Conservation (phyloP, 176 grass and related monocot species). For the Oryza glaberrima region DNA sequence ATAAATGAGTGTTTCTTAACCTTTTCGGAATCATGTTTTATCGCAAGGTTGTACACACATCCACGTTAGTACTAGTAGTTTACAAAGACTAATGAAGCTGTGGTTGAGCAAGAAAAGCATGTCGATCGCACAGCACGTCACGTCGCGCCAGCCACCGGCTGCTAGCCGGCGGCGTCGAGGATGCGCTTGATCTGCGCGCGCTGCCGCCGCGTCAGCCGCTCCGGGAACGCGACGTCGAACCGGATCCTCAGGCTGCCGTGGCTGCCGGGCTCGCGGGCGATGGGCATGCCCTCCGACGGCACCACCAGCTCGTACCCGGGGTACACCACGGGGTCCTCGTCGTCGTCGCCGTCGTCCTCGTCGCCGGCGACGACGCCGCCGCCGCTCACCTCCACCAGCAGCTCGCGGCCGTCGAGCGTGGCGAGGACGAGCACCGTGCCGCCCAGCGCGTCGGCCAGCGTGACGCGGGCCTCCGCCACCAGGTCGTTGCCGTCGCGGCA, state of each 20-base stretch:
- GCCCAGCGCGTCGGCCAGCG: conserved; percentile 60
- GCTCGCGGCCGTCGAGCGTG: conserved; percentile 56
- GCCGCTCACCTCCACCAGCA: conserved; percentile 44
- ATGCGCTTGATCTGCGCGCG: conserved; percentile 42
- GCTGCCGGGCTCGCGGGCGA: conserved; percentile 59
- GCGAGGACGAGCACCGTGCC: conserved; percentile 49
- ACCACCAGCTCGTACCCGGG: conserved; percentile 68
- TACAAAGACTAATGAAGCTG: not conserved
- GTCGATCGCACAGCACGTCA: not conserved
- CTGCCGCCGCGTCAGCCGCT: conserved; percentile 40
- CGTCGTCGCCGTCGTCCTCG: not conserved
- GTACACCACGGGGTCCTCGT: conserved; percentile 36
- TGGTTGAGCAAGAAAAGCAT: not conserved
- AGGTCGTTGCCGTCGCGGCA: conserved; percentile 69
- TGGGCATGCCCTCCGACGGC: conserved; percentile 77
- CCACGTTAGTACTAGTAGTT: not conserved
- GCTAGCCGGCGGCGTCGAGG: conserved; percentile 27
- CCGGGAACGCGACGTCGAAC: conserved; percentile 68
- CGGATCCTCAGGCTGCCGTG: conserved; percentile 64
- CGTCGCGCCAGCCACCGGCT: not conserved
- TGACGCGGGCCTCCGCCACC: conserved; percentile 40
- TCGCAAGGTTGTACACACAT: not conserved
- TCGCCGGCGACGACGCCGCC: not conserved
- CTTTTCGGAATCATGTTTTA: not conserved
- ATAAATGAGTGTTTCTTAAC: too few species aligned